Evolutionary conservation across 371 early-diverging fungal genomes (phyloP).

Genomic region (Encephalitozoon intestinalis): DNA sequence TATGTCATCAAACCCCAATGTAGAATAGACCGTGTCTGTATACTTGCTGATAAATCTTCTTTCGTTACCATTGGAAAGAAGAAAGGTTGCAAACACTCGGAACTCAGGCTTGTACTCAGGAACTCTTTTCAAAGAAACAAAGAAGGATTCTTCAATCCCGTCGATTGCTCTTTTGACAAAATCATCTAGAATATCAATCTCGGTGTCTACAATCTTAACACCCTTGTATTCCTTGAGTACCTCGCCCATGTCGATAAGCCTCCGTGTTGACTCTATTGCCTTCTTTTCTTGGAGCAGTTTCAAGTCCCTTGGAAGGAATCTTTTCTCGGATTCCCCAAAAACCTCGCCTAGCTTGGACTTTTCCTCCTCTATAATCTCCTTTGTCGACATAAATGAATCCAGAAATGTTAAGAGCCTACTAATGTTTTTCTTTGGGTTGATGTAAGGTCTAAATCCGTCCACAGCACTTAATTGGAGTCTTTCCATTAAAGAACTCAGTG

Average conservation of each 20-base stretch:
- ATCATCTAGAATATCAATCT: neutral
- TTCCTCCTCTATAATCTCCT: neutral
- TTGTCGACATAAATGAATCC: constrained; percentile 13
- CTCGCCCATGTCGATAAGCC: neutral
- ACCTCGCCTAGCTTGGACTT: neutral
- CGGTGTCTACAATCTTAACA: constrained; percentile 19
- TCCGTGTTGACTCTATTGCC: neutral
- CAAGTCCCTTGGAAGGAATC: neutral
- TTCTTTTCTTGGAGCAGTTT: neutral
- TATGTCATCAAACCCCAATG: constrained; percentile 13
- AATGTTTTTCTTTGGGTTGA: constrained; percentile 43
- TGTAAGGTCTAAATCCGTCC: constrained; percentile 37
- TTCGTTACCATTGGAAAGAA: constrained; percentile 6
- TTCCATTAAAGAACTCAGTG: neutral
- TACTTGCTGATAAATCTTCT: constrained; percentile 27
- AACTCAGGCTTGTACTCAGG: constrained; percentile 1
- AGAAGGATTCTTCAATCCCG: constrained; percentile 21
- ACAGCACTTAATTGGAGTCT: constrained; percentile 9
- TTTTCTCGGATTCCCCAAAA: constrained; percentile 1
- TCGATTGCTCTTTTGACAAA: neutral
- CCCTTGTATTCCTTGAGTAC: constrained; percentile 9
- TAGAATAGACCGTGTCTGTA: constrained; percentile 13
- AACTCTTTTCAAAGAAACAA: constrained; percentile 7
- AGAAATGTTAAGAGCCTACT: constrained; percentile 24
- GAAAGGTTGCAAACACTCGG: constrained; percentile 20